Evolutionary conservation across 192 early-diverging fungal species (phyloP).

Genomic region (Gonapodya sp.): DNA sequence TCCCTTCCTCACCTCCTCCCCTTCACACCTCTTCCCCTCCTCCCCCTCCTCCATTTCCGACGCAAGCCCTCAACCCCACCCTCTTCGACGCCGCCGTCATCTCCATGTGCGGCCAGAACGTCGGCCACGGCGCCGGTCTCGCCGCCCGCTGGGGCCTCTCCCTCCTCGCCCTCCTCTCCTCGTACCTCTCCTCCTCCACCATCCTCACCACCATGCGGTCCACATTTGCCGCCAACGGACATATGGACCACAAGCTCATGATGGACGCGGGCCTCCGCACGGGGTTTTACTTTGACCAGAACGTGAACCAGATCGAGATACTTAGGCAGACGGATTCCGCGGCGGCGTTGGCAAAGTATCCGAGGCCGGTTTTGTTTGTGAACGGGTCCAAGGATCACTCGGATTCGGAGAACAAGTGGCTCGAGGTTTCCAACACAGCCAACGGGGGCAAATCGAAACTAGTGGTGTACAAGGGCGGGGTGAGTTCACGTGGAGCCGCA

Average conservation of each 20-base stretch:
- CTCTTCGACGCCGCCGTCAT: slow-evolving; percentile 17
- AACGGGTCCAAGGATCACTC: slow-evolving; percentile 19
- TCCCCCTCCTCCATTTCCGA: too few species aligned
- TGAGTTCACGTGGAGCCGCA: not conserved
- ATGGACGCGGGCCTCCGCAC: slow-evolving; percentile 6
- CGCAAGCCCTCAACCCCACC: not conserved
- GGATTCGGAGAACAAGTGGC: slow-evolving; percentile 19
- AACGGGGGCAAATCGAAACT: slow-evolving; percentile 8
- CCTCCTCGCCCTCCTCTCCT: not conserved
- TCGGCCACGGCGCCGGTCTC: slow-evolving; percentile 13
- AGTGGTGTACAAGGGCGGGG: slow-evolving; percentile 17
- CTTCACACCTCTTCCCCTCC: not conserved
- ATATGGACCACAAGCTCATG: slow-evolving; percentile 16
- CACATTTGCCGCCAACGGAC: not conserved
- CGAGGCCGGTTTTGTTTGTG: slow-evolving; percentile 16
- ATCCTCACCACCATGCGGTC: slow-evolving; percentile 12
- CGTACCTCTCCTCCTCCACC: not conserved
- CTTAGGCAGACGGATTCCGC: slow-evolving; percentile 10
- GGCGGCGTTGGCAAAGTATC: slow-evolving; percentile 12
- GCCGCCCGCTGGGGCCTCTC: slow-evolving; percentile 11
- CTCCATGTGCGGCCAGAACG: slow-evolving; percentile 16
- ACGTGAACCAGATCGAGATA: slow-evolving; percentile 15
- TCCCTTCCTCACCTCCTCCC: not conserved
- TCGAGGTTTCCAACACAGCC: slow-evolving; percentile 12
- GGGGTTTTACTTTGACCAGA: slow-evolving; percentile 18